Base-by-base conservation (phyloP, 768 basidiomycete genomes). In the Atractiella rhizophila region DNA sequence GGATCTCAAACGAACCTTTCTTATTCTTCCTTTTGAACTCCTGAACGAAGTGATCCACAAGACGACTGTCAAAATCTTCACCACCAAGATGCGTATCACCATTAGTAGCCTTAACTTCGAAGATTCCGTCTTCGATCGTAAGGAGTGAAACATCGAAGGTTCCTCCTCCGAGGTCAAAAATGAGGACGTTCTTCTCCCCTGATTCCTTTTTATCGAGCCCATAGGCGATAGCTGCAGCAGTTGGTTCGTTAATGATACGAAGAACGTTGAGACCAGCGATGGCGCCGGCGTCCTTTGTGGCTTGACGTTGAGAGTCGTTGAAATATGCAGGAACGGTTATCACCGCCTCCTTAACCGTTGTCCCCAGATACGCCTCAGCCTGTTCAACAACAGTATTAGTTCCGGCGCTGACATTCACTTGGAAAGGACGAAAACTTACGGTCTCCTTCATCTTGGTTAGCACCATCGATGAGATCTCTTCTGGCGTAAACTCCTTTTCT, bases 401-500 rank as follows among this genome's bases (percentile, higher is more conserved):
- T n/a, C n/a, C n/a, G n/a, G n/a, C n/a, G n/a, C n/a, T n/a, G n/a
- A n/a, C n/a, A n/a, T n/a, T n/a, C n/a, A n/a, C n/a, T n/a, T n/a
- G n/a, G n/a, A n/a, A n/a, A n/a, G n/a, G n/a, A n/a, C n/a, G n/a
- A n/a, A 59, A 63, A 37, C 88, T 65, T 53, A 91, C 42, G 21
- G 83, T 96, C 66, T 96, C 88, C 69, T 91, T 94, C 88, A 96
- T 94, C 69, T 94, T 96, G 45, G n/a, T n/a, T n/a, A n/a, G n/a
- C n/a, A n/a, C n/a, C 85, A 88, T 91, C 39, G 85, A 81, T 34
- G 67, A 69, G 45, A 74, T 67, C 59, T 76, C 71, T 56, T 75
- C 73, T 4, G 71, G 70, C 72, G 61, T 42, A 54, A 56, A 59
- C 40, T 51, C 39, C 40, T 60, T 57, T 40, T 55, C 56, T 71